Evolutionary conservation across 805 yeast species (phyloP), one percentile per base, ranked within the genome.

Genomic region (Candida koratica): DNA sequence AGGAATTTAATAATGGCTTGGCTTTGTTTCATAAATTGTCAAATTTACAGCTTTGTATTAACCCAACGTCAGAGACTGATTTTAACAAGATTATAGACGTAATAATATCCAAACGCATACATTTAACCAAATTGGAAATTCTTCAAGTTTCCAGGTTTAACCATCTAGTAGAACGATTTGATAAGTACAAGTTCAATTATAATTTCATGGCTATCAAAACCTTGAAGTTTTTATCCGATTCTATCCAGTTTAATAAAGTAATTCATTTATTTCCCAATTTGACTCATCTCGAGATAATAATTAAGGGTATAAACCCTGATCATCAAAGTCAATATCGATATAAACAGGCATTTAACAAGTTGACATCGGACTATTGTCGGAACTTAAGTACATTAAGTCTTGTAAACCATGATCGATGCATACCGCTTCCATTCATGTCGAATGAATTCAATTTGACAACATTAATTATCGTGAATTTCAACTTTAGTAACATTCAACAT

Each of bases 1-100:
- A 47, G 0, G 71, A 65, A 35, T 63, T 59, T 41, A 26, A 40
- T 5, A 45, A 48, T 12, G 69, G 68, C 8, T 24, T 55, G 23
- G 37, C 41, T n/a, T 37, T 61, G 8, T 47, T 65, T 38, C 55
- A 52, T 34, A 50, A 41, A 25, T 47, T 64, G 3, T 46, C 37
- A 51, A 20, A 24, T 38, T 18, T 47, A 46, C 6, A 44, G 36
- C 20, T 45, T 38, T 58, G 10, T 43, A 51, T 31, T 32, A 45
- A 10, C 34, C 61, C n/a, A 44, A 51, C 28, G 28, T 56, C 7
- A 39, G 56, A 32, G 46, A 53, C 4, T 44, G 60, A 63, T 13
- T 49, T 65, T 27, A 43, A 42, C 17, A 51, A 47, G 22, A 54
- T 63, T 1, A 25, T 64, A 14, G 63, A 61, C 10, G 32, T 36